Percentiles rank a stretch among this genome's conserved stretches.
These are phyloP conservation scores for Powellomyces hirtus DNA, from an alignment of 192 early-diverging fungal species.

Conservation along the genomic window DNA sequence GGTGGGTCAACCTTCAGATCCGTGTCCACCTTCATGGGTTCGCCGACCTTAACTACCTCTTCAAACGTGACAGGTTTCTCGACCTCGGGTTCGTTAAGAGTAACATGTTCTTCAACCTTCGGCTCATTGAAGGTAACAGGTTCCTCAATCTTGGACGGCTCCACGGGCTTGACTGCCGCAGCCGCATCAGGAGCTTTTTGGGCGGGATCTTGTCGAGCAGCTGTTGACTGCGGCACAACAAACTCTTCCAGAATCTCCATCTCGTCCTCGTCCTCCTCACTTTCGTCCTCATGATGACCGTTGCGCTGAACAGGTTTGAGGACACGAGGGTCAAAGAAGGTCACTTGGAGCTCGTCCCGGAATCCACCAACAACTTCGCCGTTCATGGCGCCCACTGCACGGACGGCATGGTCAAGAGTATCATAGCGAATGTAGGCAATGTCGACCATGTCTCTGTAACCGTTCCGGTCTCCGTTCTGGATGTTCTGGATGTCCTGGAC, in stretches of 20 bases:
- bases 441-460: neutral
- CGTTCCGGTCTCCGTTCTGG: neutral
- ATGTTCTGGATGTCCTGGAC: too few relatives aligned
- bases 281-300: neutral
- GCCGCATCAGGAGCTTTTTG: neutral
- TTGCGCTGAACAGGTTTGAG: neutral
- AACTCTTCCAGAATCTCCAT: constrained; percentile 18
- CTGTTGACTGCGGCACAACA: constrained; percentile 3
- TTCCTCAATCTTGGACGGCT: too few relatives aligned
- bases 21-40: neutral
- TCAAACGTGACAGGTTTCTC: constrained; percentile 6
- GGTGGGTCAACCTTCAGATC: neutral
- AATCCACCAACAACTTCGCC: constrained; percentile 23
- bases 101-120: neutral
- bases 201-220: too few relatives aligned
- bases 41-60: too few relatives aligned
- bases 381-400: constrained; percentile 20
- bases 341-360: constrained; percentile 13
- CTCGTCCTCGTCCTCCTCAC: constrained; percentile 19
- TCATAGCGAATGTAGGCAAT: constrained; percentile 12
- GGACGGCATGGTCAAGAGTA: neutral
- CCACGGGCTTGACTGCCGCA: neutral
- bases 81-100: neutral
- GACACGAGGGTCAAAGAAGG: neutral
- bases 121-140: neutral